These are phyloP conservation scores for Saksenaea vasiformis DNA, from an alignment of 371 early-diverging fungal genomes.

Conservation along the genomic window DNA sequence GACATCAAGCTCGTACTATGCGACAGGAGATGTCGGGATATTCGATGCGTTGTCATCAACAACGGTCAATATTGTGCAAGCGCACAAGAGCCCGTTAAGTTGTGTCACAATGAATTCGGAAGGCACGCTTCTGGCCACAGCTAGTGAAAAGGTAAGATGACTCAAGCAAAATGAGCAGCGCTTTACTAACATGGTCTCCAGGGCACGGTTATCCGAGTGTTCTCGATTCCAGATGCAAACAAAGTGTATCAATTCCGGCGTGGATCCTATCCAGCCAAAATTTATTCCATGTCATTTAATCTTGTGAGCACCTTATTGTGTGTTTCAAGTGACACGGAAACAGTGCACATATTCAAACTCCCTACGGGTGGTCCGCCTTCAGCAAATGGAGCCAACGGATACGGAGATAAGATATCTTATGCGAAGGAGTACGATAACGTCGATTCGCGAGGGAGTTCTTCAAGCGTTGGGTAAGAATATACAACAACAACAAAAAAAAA, in stretches of 20 bases:
- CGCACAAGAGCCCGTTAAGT: slow-evolving; percentile 89
- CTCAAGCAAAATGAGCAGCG: neutral
- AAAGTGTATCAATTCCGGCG: slow-evolving; percentile 94
- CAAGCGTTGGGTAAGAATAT: slow-evolving; percentile 23
- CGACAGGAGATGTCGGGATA: slow-evolving; percentile 84
- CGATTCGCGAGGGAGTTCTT: slow-evolving; percentile 5
- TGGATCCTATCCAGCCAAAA: slow-evolving; percentile 89
- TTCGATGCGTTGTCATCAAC: slow-evolving; percentile 87
- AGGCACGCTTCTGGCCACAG: slow-evolving; percentile 92
- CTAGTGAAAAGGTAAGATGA: slow-evolving; percentile 84
- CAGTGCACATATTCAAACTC: slow-evolving; percentile 95
- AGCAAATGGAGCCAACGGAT: slow-evolving; percentile 7
- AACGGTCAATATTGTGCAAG: slow-evolving; percentile 89
- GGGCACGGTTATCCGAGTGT: slow-evolving; percentile 97
- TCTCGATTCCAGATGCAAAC: slow-evolving; percentile 83
- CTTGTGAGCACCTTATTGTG: slow-evolving; percentile 77
- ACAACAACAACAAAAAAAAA: neutral
- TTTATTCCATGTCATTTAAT: slow-evolving; percentile 91
- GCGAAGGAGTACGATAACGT: slow-evolving; percentile 8
- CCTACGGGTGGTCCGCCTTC: slow-evolving; percentile 14
- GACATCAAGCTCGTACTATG: slow-evolving; percentile 27
- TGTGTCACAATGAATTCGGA: slow-evolving; percentile 86
- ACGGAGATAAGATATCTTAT: neutral
- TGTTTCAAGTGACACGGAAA: slow-evolving; percentile 92
- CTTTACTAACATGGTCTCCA: slow-evolving; percentile 16